Conservation (phyloP, 371 early-diverging fungal species). For the Rhizopus stolonifer region DNA sequence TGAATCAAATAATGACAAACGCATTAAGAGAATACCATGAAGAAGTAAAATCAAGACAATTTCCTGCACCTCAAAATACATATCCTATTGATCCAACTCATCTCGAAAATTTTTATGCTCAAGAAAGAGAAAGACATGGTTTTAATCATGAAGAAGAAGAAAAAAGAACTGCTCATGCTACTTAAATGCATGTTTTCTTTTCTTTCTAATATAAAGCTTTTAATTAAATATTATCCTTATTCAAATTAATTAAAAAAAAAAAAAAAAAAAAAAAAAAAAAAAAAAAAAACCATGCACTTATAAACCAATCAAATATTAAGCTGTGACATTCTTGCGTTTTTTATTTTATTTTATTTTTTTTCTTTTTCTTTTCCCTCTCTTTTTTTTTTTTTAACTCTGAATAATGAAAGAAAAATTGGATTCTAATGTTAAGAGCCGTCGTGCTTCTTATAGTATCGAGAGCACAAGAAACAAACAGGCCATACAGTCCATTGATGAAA, state of each 20-base stretch:
- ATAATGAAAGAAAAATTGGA: background rate
- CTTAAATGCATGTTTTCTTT: too few species aligned
- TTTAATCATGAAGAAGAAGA: constrained; percentile 14
- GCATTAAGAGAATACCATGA: constrained; percentile 72
- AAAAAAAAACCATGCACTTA: too few species aligned
- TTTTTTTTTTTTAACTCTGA: too few species aligned
- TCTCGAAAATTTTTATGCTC: constrained; percentile 48
- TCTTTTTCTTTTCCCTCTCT: too few species aligned
- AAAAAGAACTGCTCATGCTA: background rate
- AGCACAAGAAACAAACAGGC: constrained; percentile 4
- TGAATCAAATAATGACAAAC: constrained; percentile 67
- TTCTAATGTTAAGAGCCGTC: background rate
- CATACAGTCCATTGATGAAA: constrained; percentile 40
- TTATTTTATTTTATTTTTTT: too few species aligned
- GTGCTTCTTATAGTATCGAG: background rate
- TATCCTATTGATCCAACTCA: constrained; percentile 70
- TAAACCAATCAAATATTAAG: too few species aligned
- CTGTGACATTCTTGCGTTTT: too few species aligned
- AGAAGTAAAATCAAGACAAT: constrained; percentile 75
- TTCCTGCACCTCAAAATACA: constrained; percentile 79
- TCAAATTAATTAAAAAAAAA: too few species aligned
- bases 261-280: too few species aligned
- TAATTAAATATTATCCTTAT: too few species aligned
- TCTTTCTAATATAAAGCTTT: too few species aligned
- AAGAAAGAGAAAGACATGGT: constrained; percentile 21